These are phyloP conservation scores for Myxozyma udenii DNA, from an alignment of 805 yeast genomes.

Conservation along the genomic window DNA sequence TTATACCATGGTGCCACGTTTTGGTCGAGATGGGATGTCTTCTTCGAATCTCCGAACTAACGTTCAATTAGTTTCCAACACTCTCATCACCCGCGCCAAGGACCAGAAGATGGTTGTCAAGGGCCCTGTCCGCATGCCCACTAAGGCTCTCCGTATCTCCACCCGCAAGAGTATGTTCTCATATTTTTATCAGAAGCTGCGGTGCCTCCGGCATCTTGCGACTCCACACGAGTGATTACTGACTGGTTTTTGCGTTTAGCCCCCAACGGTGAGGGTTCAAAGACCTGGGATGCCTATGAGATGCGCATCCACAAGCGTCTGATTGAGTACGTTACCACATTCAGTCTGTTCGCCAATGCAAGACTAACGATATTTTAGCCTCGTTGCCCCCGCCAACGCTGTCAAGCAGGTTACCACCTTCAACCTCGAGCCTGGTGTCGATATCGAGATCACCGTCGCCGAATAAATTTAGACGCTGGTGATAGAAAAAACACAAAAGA, in stretches of 20 bases:
- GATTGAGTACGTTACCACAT: constrained; percentile 52
- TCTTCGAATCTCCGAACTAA: not conserved
- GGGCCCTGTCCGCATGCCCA: constrained; percentile 99
- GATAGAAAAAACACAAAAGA: constrained; percentile 1
- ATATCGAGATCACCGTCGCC: constrained; percentile 50
- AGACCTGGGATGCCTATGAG: constrained; percentile 99
- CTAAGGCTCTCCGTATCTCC: constrained; percentile 94
- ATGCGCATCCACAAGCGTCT: constrained; percentile 99
- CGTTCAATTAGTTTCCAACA: constrained; percentile 63
- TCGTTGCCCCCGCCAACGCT: constrained; percentile 90
- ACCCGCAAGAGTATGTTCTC: constrained; percentile 77
- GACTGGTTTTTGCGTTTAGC: constrained; percentile 42
- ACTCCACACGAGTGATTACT: constrained; percentile 1
- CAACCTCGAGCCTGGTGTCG: constrained; percentile 99
- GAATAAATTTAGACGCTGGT: constrained; percentile 9
- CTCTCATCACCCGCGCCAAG: constrained; percentile 85
- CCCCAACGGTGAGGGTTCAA: constrained; percentile 99
- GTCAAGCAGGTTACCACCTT: constrained; percentile 96
- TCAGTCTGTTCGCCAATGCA: not conserved
- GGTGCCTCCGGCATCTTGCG: no score
- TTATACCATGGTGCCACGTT: no score
- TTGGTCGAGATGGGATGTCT: no score
- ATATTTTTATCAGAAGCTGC: no score
- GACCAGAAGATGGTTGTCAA: constrained; percentile 80
- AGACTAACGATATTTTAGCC: constrained; percentile 36